Conservation (phyloP, 495 filamentous ascomycete species). For the Aspergillus steynii region DNA sequence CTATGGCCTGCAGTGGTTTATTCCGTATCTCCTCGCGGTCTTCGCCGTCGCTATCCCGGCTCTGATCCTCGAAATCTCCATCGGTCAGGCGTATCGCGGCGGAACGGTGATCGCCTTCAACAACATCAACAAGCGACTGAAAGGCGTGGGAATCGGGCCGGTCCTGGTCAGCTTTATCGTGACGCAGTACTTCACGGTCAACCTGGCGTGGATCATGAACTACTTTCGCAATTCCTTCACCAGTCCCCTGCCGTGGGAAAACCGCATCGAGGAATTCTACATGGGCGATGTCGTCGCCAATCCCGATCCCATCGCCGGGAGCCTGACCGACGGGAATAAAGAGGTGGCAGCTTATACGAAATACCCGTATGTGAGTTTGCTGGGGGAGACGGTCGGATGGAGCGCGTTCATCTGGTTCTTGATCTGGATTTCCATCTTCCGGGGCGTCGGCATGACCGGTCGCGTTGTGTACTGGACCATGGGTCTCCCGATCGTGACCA, state of each 20-base stretch:
- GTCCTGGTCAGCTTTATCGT: constrained; percentile 39
- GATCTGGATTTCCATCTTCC: constrained; percentile 41
- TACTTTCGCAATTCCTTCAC: constrained; percentile 42
- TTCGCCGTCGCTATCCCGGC: constrained; percentile 48
- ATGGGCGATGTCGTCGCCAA: constrained; percentile 30
- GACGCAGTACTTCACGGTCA: constrained; percentile 37
- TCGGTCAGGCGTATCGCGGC: constrained; percentile 43
- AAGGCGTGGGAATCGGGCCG: constrained; percentile 36
- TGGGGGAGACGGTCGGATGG: constrained; percentile 43
- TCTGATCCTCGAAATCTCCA: constrained; percentile 43
- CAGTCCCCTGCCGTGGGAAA: constrained; percentile 39
- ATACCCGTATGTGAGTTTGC: constrained; percentile 22
- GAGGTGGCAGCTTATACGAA: constrained; percentile 22
- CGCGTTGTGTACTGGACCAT: constrained; percentile 47
- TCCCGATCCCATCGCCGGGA: constrained; percentile 28
- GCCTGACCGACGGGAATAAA: constrained; percentile 18
- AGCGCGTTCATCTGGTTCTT: constrained; percentile 41
- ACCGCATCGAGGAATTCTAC: constrained; percentile 37
- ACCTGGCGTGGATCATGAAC: constrained; percentile 44
- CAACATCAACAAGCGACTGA: constrained; percentile 35
- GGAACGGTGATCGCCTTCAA: constrained; percentile 41
- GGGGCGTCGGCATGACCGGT: constrained; percentile 39
- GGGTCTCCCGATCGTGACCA: constrained; percentile 43
- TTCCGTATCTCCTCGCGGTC: constrained; percentile 31
- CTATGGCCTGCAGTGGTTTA: constrained; percentile 33